phyloP scores from a whole-genome alignment of 2,329 filamentous ascomycete genomes.

The Xylariaceae sp. region DNA sequence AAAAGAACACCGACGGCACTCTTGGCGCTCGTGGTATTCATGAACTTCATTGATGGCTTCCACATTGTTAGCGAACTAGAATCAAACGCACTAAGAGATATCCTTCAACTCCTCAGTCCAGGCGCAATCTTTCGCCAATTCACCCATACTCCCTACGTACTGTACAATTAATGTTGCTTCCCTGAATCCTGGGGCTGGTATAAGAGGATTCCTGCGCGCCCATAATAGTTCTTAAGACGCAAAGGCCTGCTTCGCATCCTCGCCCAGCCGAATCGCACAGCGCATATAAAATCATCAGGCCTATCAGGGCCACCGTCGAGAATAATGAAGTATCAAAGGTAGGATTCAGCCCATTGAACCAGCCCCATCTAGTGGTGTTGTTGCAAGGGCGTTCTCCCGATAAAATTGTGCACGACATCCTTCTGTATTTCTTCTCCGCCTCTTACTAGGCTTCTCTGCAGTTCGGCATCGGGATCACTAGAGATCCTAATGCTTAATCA shows the following conservation, averaged over 20 bases:
- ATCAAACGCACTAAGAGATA: slow-evolving; percentile 1
- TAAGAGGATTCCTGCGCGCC: not conserved
- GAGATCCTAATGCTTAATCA: slow-evolving; percentile 17
- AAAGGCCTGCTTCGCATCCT: slow-evolving; percentile 1
- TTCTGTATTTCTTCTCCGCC: not conserved
- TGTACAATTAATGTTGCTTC: slow-evolving; percentile 5
- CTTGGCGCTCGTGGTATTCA: not conserved
- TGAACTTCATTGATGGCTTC: slow-evolving; percentile 5
- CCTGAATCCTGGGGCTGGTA: not conserved
- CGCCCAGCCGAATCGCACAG: not conserved
- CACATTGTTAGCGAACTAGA: slow-evolving; percentile 2
- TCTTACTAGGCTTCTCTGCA: not conserved
- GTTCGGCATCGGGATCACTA: not conserved
- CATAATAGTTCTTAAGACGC: not conserved
- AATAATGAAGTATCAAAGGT: slow-evolving; percentile 1
- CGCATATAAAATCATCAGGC: not conserved
- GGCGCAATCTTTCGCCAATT: not conserved
- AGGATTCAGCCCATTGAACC: slow-evolving; percentile 9
- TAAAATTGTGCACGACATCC: not conserved
- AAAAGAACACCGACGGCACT: not conserved
- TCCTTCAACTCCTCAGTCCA: not conserved
- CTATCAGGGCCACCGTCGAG: not conserved
- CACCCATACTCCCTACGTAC: not conserved
- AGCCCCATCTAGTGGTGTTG: slow-evolving; percentile 22
- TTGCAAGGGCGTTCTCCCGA: not conserved